These are phyloP conservation scores for Leonotis leonurus DNA, from an alignment of 257 asterid genomes.

Conservation along the genomic window DNA sequence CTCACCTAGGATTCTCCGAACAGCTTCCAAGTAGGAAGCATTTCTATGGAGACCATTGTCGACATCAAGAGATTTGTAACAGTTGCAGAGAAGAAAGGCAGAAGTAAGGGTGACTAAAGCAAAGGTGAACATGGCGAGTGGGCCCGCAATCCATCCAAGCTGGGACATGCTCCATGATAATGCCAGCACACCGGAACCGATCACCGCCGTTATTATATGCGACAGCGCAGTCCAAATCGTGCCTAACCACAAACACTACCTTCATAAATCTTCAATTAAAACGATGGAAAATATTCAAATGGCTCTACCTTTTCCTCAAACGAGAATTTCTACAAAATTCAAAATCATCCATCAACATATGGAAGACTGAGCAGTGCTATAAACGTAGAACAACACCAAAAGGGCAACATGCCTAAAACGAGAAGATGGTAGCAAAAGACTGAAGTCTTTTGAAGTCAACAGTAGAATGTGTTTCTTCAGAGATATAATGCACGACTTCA, in stretches of 20 bases:
- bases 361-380: too few relatives aligned
- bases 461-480: too few relatives aligned
- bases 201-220: conserved; percentile 75
- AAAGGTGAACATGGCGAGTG: conserved; percentile 47
- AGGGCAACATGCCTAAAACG: too few relatives aligned
- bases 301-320: too few relatives aligned
- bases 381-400: too few relatives aligned
- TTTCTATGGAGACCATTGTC: conserved; percentile 25
- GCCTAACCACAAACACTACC: conserved; percentile 31
- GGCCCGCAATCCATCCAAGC: conserved; percentile 88
- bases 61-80: conserved; percentile 43
- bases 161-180: conserved; percentile 75
- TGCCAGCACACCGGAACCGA: conserved; percentile 80
- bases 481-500: too few relatives aligned
- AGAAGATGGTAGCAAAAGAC: too few relatives aligned
- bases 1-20: conserved; percentile 29
- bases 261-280: background rate
- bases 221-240: conserved; percentile 64
- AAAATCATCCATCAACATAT: too few relatives aligned
- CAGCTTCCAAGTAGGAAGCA: conserved; percentile 62
- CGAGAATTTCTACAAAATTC: too few relatives aligned
- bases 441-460: too few relatives aligned
- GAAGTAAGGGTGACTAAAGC: conserved; percentile 55
- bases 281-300: too few relatives aligned
- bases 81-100: conserved; percentile 42